Percentiles rank a stretch among this genome's conserved stretches.
These are phyloP conservation scores for Lyophyllum semitale DNA, from an alignment of 768 basidiomycete genomes.

Conservation along the genomic window DNA sequence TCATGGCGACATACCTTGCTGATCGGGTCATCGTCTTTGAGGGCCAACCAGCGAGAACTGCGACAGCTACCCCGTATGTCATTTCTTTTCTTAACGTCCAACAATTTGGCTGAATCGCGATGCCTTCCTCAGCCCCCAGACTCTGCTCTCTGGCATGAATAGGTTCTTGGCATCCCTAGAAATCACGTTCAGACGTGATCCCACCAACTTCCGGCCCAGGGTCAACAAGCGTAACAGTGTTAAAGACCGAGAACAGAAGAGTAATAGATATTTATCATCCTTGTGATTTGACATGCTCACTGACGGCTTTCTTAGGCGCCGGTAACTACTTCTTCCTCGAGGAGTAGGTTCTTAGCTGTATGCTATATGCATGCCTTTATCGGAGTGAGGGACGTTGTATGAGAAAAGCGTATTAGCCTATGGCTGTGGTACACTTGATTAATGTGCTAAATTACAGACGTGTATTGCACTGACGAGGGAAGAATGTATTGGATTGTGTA, in stretches of 20 bases:
- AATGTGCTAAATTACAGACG: background rate
- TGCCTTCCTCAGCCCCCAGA: constrained; percentile 70
- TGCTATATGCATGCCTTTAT: background rate
- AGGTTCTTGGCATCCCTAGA: constrained; percentile 93
- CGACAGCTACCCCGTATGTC: constrained; percentile 88
- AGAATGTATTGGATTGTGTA: background rate
- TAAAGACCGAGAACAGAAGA: constrained; percentile 87
- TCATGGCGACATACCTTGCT: constrained; percentile 99
- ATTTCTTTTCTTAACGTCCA: background rate
- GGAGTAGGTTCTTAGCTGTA: constrained; percentile 45
- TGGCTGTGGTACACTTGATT: background rate
- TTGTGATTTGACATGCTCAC: background rate
- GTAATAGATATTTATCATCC: constrained; percentile 41
- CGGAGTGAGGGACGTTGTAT: background rate
- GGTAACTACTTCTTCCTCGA: constrained; percentile 95
- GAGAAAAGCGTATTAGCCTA: background rate
- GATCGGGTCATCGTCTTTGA: constrained; percentile 96
- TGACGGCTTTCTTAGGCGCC: constrained; percentile 44
- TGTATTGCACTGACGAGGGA: background rate
- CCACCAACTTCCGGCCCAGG: constrained; percentile 88
- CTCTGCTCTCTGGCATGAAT: constrained; percentile 96
- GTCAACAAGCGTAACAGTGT: constrained; percentile 86
- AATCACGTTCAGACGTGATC: constrained; percentile 98
- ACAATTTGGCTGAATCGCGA: background rate
- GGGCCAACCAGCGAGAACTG: constrained; percentile 81